A percentile compares a stretch with the other conserved stretches of the same genome.
These are phyloP conservation scores for Lenwebbia sp. DNA, from an alignment of 345 rosid species.

Conservation along the genomic window DNA sequence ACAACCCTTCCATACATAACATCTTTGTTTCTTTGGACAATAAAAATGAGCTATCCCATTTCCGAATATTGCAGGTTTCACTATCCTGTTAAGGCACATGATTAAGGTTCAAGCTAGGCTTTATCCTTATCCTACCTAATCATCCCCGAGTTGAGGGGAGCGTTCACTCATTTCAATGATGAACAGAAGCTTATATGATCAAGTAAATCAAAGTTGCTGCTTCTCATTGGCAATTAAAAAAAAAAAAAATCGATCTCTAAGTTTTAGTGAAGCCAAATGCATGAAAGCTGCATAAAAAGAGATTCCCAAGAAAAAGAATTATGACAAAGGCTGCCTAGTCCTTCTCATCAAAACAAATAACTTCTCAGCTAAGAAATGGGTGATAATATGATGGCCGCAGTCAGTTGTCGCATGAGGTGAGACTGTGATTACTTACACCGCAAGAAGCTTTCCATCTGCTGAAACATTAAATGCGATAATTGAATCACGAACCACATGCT, in stretches of 20 bases:
- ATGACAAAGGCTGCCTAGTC: neutral
- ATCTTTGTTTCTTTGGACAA: neutral
- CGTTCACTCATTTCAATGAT: neutral
- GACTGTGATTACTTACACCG: constrained; percentile 30
- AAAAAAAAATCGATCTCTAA: neutral
- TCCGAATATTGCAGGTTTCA: neutral
- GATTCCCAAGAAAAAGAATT: neutral
- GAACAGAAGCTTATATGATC: neutral
- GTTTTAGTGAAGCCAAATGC: neutral
- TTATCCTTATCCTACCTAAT: neutral
- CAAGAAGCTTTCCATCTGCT: constrained; percentile 69
- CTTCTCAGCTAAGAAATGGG: neutral
- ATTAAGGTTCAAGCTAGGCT: neutral
- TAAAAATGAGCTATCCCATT: neutral
- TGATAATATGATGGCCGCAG: neutral
- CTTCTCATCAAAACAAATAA: neutral
- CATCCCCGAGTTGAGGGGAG: neutral
- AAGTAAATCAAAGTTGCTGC: neutral
- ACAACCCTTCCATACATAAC: neutral
- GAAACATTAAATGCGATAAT: constrained; percentile 72
- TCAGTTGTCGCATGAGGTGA: neutral
- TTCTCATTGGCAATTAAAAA: neutral
- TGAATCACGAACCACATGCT: constrained; percentile 38
- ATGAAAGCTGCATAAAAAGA: neutral
- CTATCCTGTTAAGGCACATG: neutral